phyloP scores from a whole-genome alignment of 805 yeast genomes.

The Pichia membranifaciens region DNA sequence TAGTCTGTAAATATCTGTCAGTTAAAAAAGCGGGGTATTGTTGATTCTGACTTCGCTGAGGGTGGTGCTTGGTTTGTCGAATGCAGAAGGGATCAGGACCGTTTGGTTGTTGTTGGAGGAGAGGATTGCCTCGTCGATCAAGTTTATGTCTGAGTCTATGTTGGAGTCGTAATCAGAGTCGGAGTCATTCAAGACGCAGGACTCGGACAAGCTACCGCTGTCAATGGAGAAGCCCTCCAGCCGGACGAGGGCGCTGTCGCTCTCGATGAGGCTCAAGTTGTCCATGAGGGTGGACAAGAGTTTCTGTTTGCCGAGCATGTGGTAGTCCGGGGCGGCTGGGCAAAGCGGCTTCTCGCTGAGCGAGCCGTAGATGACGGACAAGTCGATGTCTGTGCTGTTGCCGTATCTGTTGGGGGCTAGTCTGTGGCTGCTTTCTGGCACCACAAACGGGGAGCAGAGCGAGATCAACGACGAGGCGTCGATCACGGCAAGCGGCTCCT shows the following conservation, averaged over 20 bases:
- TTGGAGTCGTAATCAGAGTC: slow-evolving; percentile 4
- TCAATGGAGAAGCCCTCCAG: too few relatives aligned
- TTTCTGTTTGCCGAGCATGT: slow-evolving; percentile 1
- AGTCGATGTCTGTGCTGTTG: neutral
- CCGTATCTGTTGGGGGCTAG: neutral
- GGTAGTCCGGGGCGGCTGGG: neutral
- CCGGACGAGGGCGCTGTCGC: too few relatives aligned
- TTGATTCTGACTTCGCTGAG: neutral
- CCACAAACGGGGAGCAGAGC: slow-evolving; percentile 21
- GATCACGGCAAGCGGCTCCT: neutral
- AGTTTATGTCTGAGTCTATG: neutral
- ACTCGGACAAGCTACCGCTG: too few relatives aligned
- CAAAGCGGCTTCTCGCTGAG: neutral
- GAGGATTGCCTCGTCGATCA: neutral
- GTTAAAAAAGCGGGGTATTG: neutral
- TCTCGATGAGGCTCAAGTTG: neutral
- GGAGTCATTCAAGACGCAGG: neutral
- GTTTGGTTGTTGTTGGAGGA: neutral
- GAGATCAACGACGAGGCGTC: slow-evolving; percentile 17
- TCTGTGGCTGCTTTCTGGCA: slow-evolving; percentile 15
- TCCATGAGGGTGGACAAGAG: neutral
- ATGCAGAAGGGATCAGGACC: neutral
- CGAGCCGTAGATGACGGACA: slow-evolving; percentile 9
- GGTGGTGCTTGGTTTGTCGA: neutral
- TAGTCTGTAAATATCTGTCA: too few relatives aligned